Evolutionary conservation across 1,139 yeast genomes (phyloP).

Genomic region (Hyphopichia khmerensis): DNA sequence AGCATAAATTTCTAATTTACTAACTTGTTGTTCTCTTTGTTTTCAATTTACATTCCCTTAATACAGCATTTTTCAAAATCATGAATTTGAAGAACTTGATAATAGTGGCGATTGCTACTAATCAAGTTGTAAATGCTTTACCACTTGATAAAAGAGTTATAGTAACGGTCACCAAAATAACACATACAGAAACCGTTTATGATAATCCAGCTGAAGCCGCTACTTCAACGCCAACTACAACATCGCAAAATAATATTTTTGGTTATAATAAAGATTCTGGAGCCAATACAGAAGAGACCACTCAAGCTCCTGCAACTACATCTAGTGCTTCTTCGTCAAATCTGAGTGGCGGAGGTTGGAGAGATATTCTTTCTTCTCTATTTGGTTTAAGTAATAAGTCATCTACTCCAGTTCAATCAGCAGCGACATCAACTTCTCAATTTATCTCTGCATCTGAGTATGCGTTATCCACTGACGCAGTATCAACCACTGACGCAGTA

Average conservation of each 20-base stretch:
- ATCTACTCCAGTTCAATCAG: neutral
- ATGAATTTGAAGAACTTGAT: neutral
- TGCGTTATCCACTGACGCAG: neutral
- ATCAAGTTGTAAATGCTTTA: neutral
- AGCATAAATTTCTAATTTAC: too few species aligned
- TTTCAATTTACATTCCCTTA: too few species aligned
- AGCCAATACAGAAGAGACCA: neutral
- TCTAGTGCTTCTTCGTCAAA: neutral
- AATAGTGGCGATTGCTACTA: neutral
- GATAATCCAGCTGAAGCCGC: neutral
- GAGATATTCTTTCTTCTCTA: neutral
- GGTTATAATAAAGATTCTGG: neutral
- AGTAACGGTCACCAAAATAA: constrained; percentile 1
- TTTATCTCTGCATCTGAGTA: neutral
- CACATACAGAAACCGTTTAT: neutral
- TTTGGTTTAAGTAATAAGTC: neutral
- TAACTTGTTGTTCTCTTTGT: too few species aligned
- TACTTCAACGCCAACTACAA: neutral
- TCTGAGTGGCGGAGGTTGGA: neutral
- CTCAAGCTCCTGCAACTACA: neutral
- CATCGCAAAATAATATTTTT: neutral
- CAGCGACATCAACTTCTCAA: neutral
- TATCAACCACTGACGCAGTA: neutral
- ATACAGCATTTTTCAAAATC: too few species aligned
- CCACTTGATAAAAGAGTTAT: neutral